Evolutionary conservation across 495 filamentous ascomycete genomes (phyloP), one percentile per base, ranked within the genome.

Genomic region (Xylaria grammica): DNA sequence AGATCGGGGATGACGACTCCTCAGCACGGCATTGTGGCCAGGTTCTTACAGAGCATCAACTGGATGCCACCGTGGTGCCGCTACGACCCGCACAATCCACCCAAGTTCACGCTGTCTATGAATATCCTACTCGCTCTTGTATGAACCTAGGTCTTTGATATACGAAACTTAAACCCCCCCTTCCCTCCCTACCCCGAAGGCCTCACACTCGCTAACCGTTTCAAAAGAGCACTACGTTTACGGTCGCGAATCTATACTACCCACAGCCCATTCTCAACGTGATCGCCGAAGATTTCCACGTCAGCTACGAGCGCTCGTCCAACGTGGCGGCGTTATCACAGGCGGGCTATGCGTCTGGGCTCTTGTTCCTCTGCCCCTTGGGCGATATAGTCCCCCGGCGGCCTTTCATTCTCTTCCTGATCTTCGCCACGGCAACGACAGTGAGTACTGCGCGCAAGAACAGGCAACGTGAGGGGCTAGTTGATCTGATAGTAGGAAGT

Each of bases 161-260:
- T 15, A 32, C 36, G 26, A 4, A 32, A 30, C 13, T 7, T 3
- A 48, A 30, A 11, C 8, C 6, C 19, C 6, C 17, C 20, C n/a
- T n/a, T n/a, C n/a, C n/a, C n/a, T n/a, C n/a, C n/a, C n/a, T n/a
- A n/a, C n/a, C n/a, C n/a, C n/a, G n/a, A 3, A 46, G 8, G 8
- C 2, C 20, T n/a, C 10, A 29, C 40, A 53, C 67, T 3, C 17
- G 40, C 40, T 72, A 22, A 73, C 26, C 15, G 17, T 22, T 62
- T 8, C 1, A 27, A 20, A 50, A 78, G 76, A 75, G 69, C 6
- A 68, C 72, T 5, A 70, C 72, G 1, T 76, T 88, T 60, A 86
- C 85, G 0, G 87, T 91, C 44, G 88, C 89, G n/a, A 92, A 91
- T 71, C 77, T 92, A 4, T 91, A 92, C 74, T 91, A 92, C 66